Evolutionary conservation across 2,329 filamentous ascomycete genomes (phyloP).

Genomic region (Botryosphaeria agaves): DNA sequence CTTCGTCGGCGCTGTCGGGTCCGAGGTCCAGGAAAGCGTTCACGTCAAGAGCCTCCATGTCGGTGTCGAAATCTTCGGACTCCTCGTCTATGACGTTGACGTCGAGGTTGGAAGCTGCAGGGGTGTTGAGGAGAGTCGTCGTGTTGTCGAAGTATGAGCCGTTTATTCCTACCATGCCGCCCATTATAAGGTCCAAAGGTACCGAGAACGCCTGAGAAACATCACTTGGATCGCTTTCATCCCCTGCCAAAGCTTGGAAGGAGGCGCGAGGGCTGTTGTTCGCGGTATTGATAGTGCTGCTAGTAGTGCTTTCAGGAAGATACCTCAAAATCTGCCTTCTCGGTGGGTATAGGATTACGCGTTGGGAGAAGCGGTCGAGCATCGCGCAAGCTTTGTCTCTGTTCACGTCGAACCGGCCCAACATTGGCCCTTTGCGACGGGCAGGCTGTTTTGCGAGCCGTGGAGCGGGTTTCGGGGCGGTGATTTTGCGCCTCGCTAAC

Average conservation of each 20-base stretch:
- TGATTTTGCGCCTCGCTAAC: conserved; percentile 17
- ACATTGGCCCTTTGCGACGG: conserved; percentile 12
- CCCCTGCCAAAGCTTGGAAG: conserved; percentile 16
- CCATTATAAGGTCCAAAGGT: conserved; percentile 69
- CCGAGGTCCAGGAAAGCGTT: conserved; percentile 59
- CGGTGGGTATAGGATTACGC: conserved; percentile 9
- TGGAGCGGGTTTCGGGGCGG: conserved; percentile 20
- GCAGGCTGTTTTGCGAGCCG: too few relatives aligned
- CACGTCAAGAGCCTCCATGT: conserved; percentile 48
- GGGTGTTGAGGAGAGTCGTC: conserved; percentile 56
- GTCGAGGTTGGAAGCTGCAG: conserved; percentile 37
- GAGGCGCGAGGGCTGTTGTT: conserved; percentile 19
- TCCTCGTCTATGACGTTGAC: conserved; percentile 31
- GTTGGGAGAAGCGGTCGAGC: conserved; percentile 23
- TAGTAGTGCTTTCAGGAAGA: conserved; percentile 12
- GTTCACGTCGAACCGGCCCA: conserved; percentile 15
- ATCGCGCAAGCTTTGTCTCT: conserved; percentile 21
- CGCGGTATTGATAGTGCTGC: conserved; percentile 15
- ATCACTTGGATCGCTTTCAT: conserved; percentile 21
- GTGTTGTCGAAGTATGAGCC: conserved; percentile 57
- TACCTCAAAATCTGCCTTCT: conserved; percentile 9
- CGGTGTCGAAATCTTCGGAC: conserved; percentile 45
- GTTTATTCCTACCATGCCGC: conserved; percentile 39
- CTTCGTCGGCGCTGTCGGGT: too few relatives aligned
- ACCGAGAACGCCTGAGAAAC: conserved; percentile 21